Percentiles rank a stretch among this genome's conserved stretches.
phyloP scores from a whole-genome alignment of 495 filamentous ascomycete genomes.

The Penicillium atrosanguineum region DNA sequence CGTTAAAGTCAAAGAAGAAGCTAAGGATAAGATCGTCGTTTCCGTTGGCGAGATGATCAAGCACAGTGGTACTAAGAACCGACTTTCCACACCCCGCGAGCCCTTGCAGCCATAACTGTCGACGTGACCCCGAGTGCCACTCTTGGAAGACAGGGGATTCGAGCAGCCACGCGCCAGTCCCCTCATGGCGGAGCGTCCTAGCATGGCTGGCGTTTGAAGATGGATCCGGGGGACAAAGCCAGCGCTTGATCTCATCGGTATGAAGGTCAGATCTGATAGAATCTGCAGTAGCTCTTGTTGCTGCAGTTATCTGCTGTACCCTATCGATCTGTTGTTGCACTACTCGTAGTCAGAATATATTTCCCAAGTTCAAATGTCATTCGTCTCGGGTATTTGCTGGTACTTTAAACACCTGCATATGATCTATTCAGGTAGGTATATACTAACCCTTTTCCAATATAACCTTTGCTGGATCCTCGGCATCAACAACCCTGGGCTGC shows the following conservation, averaged over 20 bases:
- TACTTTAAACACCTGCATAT: not conserved
- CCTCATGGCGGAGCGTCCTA: slow-evolving; percentile 15
- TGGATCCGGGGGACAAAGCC: slow-evolving; percentile 21
- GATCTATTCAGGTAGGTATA: slow-evolving; percentile 6
- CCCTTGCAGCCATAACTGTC: slow-evolving; percentile 19
- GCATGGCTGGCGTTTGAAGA: slow-evolving; percentile 20
- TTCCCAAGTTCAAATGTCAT: not conserved
- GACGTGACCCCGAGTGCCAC: slow-evolving; percentile 17
- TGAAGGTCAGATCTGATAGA: slow-evolving; percentile 13
- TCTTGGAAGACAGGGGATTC: slow-evolving; percentile 12
- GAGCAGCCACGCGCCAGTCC: slow-evolving; percentile 19
- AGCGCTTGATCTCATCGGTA: slow-evolving; percentile 15
- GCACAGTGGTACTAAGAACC: slow-evolving; percentile 21
- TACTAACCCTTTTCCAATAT: slow-evolving; percentile 9
- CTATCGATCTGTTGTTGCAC: slow-evolving; percentile 15
- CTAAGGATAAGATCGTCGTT: slow-evolving; percentile 12
- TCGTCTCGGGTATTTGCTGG: slow-evolving; percentile 1
- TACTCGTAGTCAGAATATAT: slow-evolving; percentile 6
- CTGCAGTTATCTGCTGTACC: slow-evolving; percentile 12
- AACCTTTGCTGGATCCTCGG: slow-evolving; percentile 2
- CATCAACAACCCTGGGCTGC: slow-evolving; percentile 5
- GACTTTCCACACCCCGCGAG: slow-evolving; percentile 26
- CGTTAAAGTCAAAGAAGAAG: slow-evolving; percentile 33
- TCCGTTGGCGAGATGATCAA: slow-evolving; percentile 19
- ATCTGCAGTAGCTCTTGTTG: slow-evolving; percentile 14